Evolutionary conservation across 1,284 basidiomycete species (phyloP).

Genomic region (Ceraceosorus guamensis): DNA sequence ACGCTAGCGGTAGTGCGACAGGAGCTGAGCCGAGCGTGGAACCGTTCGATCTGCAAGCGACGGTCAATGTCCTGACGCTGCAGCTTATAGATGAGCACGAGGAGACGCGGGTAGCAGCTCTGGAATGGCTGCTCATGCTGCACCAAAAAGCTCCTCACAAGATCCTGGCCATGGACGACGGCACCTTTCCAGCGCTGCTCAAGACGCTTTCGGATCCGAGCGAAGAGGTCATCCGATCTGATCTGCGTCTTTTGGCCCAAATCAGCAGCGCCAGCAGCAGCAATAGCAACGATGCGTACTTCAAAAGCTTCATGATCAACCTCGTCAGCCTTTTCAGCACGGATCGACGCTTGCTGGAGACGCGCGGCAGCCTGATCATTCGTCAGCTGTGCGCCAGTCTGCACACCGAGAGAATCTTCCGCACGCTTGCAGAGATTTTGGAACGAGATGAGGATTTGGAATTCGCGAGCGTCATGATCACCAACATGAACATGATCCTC

Average conservation of each 20-base stretch:
- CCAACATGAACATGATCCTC: conserved; percentile 92
- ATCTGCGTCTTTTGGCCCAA: conserved; percentile 89
- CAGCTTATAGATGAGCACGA: conserved; percentile 95
- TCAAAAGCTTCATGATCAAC: conserved; percentile 90
- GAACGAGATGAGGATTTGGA: conserved; percentile 99
- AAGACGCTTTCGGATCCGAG: conserved; percentile 95
- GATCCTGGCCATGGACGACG: conserved; percentile 93
- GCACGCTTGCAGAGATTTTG: conserved; percentile 89
- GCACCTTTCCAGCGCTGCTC: conserved; percentile 86
- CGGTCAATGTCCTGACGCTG: conserved; percentile 82
- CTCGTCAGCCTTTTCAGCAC: conserved; percentile 91
- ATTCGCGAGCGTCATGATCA: conserved; percentile 92
- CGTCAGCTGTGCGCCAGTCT: conserved; percentile 88
- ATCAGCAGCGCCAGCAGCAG: conserved; percentile 85
- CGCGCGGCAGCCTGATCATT: conserved; percentile 89
- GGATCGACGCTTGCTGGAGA: conserved; percentile 80
- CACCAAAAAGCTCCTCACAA: conserved; percentile 95
- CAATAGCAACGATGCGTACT: conserved; percentile 92
- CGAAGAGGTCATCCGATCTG: conserved; percentile 94
- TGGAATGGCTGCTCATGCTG: conserved; percentile 98
- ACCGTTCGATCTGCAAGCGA: conserved; percentile 82
- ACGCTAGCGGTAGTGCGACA: background rate
- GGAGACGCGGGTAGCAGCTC: conserved; percentile 85
- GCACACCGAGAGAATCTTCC: conserved; percentile 90
- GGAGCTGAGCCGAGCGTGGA: conserved; percentile 52